A percentile compares a stretch with the other conserved stretches of the same genome.
phyloP scores from a whole-genome alignment of 1,284 basidiomycete species.

The Ceratobasidium sp. region DNA sequence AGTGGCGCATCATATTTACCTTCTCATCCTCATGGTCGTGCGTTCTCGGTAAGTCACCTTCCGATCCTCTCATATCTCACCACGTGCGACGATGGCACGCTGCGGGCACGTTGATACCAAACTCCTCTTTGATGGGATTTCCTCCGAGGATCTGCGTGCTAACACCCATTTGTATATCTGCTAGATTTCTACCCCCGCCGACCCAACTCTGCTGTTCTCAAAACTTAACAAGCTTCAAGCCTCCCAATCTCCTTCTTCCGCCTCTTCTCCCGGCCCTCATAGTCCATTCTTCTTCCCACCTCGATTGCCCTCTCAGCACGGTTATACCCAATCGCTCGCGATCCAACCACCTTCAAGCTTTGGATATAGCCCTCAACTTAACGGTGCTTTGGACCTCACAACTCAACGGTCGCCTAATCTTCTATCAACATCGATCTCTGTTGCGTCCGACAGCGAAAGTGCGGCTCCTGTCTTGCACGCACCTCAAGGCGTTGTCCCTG shows the following conservation, averaged over 20 bases:
- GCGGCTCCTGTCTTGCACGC: constrained; percentile 61
- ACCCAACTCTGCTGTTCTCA: constrained; percentile 78
- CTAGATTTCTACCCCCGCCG: constrained; percentile 87
- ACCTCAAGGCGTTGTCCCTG: constrained; percentile 68
- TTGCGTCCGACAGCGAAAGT: constrained; percentile 66
- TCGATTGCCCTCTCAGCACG: constrained; percentile 36
- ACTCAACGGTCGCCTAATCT: constrained; percentile 55
- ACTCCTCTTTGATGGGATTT: constrained; percentile 11
- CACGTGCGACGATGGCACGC: constrained; percentile 16
- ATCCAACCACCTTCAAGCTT: constrained; percentile 1
- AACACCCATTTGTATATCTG: constrained; percentile 6
- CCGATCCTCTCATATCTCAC: not conserved
- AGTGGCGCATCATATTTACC: constrained; percentile 34
- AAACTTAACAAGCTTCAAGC: constrained; percentile 84
- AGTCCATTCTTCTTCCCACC: constrained; percentile 37
- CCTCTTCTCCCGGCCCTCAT: constrained; percentile 27
- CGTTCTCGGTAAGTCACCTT: constrained; percentile 72
- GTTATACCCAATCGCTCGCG: constrained; percentile 35
- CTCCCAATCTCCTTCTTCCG: constrained; percentile 60
- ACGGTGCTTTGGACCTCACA: constrained; percentile 24
- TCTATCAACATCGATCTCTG: constrained; percentile 64
- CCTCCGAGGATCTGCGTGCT: constrained; percentile 7
- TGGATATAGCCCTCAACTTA: constrained; percentile 21
- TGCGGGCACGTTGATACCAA: not conserved
- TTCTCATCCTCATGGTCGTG: constrained; percentile 73